Evolutionary conservation across 306 rosid species (phyloP), one percentile per base, ranked within the genome.

Genomic region (Potentilla sterilis): DNA sequence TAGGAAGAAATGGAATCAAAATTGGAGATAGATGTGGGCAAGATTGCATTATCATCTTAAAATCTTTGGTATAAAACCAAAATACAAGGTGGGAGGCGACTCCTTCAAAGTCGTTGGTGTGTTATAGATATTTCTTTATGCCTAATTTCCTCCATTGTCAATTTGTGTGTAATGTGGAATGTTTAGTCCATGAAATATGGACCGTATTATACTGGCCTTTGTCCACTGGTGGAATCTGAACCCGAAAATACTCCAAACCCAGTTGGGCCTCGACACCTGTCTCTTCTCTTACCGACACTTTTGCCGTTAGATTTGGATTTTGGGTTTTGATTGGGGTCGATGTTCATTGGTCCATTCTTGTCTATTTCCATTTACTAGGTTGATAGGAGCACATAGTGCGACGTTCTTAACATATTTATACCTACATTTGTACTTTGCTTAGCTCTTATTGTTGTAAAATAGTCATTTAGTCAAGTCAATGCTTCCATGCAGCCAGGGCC

Each of bases 81-180:
- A 9, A n/a, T n/a, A n/a, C n/a, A 15, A 67, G 49, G 52, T 37
- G 19, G 68, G 34, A 21, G 77, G 64, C 77, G 84, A 64, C 80
- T 24, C 70, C 16, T 76, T 54, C 65, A 76, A 75, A 70, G 77
- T 64, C 70, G 51, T 44, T 21, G 69, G 43, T 10, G 32, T 43
- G 57, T 24, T 4, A 24, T 6, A 52, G 58, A 1, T 2, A 4
- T 62, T 6, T 62, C 40, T 24, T 4, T 5, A 16, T 58, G 65
- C 37, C 65, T 10, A 58, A 58, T 10, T 3, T 21, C 63, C 12
- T n/a, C 18, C 57, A 51, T 3, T 49, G 22, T 18, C 22, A 16
- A 51, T 51, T 21, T 21, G 54, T 47, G 16, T 47, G 16, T 47
- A 47, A 47, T 47, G 16, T 47, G 51, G 51, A 47, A 47, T 44